phyloP scores from a whole-genome alignment of 805 yeast species.

The Lachancea cidri region DNA sequence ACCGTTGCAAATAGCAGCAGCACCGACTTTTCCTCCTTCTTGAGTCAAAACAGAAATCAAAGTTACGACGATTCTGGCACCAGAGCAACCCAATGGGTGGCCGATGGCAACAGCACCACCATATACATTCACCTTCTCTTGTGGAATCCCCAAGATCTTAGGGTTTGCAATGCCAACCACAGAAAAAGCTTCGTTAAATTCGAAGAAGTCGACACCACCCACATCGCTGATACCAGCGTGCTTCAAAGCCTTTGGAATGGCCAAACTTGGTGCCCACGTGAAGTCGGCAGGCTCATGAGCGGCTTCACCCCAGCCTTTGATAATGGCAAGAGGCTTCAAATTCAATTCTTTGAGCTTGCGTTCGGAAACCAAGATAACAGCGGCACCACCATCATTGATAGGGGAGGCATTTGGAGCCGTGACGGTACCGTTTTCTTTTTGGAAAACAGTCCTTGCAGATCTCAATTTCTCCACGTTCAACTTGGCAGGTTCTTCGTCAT shows the following conservation, averaged over 20 bases:
- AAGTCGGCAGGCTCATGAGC: constrained; percentile 93
- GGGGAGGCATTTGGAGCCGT: constrained; percentile 97
- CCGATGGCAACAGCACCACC: constrained; percentile 98
- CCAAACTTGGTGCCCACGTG: constrained; percentile 92
- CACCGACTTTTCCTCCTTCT: constrained; percentile 85
- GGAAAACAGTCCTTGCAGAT: constrained; percentile 90
- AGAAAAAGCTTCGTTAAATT: constrained; percentile 96
- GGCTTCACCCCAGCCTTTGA: constrained; percentile 97
- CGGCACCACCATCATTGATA: constrained; percentile 97
- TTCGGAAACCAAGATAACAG: constrained; percentile 82
- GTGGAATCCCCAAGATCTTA: constrained; percentile 58
- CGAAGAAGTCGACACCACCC: constrained; percentile 80
- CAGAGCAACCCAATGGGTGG: constrained; percentile 94
- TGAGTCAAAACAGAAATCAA: constrained; percentile 73
- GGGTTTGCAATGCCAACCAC: constrained; percentile 93
- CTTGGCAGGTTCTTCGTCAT: constrained; percentile 81
- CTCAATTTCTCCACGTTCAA: constrained; percentile 72
- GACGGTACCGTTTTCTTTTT: constrained; percentile 89
- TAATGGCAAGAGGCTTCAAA: constrained; percentile 82
- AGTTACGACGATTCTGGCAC: constrained; percentile 89
- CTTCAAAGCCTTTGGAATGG: constrained; percentile 92
- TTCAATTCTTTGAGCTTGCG: constrained; percentile 78
- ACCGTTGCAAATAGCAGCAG: constrained; percentile 97
- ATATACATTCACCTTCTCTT: constrained; percentile 71
- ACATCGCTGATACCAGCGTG: constrained; percentile 61